Evolutionary conservation across 495 filamentous ascomycete genomes (phyloP).

Genomic region (Penicillium arizonense): DNA sequence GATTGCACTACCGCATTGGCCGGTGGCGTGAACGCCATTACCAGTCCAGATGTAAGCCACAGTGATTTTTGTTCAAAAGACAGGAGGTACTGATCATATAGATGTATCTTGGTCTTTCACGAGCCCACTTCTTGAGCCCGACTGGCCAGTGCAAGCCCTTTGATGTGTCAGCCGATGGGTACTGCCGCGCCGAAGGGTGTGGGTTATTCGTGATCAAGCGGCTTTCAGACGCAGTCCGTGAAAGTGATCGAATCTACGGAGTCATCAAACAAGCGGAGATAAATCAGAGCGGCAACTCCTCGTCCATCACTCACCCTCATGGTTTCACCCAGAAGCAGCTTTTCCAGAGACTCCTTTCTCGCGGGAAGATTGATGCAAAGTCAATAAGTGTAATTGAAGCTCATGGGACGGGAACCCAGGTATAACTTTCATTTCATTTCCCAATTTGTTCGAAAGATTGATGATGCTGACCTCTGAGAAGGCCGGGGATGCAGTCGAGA

Average conservation of each 20-base stretch:
- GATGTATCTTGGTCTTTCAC: no score
- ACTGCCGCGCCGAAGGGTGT: conserved; percentile 37
- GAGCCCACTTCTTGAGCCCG: conserved; percentile 37
- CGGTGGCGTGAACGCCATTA: conserved; percentile 40
- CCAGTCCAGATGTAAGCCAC: conserved; percentile 11
- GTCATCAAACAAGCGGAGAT: conserved; percentile 57
- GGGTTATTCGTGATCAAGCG: conserved; percentile 48
- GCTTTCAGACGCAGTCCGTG: conserved; percentile 54
- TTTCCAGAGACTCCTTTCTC: conserved; percentile 8
- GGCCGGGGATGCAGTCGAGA: conserved; percentile 32
- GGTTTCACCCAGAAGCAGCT: conserved; percentile 25
- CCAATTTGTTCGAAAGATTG: no score
- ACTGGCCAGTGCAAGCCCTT: conserved; percentile 66
- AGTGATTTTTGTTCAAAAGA: no score
- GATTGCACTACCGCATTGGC: conserved; percentile 32
- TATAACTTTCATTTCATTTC: neutral
- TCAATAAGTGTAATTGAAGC: conserved; percentile 31
- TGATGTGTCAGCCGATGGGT: conserved; percentile 31
- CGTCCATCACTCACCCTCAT: conserved; percentile 59
- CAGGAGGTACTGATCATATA: no score
- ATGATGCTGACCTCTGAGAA: no score
- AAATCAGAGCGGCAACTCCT: conserved; percentile 59
- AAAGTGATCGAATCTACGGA: conserved; percentile 61
- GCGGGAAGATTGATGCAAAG: conserved; percentile 5
- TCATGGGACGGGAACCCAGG: conserved; percentile 44